Evolutionary conservation across 768 basidiomycete genomes (phyloP).

Genomic region (Suillus paluster): DNA sequence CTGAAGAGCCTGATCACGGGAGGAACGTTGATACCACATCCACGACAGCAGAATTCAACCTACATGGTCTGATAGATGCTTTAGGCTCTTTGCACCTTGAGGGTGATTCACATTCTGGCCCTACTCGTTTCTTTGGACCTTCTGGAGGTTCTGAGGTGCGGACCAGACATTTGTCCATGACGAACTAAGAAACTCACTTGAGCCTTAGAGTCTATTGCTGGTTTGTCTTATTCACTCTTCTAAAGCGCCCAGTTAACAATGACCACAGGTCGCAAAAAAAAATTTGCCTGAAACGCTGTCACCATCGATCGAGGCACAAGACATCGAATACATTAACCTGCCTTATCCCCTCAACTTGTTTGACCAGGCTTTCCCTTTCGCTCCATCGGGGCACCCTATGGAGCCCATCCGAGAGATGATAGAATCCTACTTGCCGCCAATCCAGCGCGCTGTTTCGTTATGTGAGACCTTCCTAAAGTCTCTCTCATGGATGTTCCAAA

Average conservation of each 20-base stretch:
- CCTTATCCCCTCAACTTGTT: constrained; percentile 48
- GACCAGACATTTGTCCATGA: constrained; percentile 3
- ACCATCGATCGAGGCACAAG: constrained; percentile 28
- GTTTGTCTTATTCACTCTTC: constrained; percentile 31
- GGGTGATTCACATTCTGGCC: constrained; percentile 24
- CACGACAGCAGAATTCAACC: constrained; percentile 13
- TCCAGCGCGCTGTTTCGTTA: constrained; percentile 44
- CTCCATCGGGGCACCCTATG: constrained; percentile 40
- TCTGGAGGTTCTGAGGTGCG: constrained; percentile 55
- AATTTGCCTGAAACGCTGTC: constrained; percentile 10
- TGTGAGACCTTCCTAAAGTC: constrained; percentile 54
- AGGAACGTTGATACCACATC: constrained; percentile 15
- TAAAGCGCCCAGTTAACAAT: background rate
- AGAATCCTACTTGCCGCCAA: constrained; percentile 49
- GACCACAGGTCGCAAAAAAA: constrained; percentile 17
- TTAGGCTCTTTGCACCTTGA: constrained; percentile 53
- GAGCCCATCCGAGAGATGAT: constrained; percentile 44
- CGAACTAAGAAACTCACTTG: constrained; percentile 9
- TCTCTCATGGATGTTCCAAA: constrained; percentile 54
- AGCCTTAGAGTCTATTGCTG: constrained; percentile 45
- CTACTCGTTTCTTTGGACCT: constrained; percentile 47
- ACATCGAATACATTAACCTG: constrained; percentile 48
- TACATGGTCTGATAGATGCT: constrained; percentile 35
- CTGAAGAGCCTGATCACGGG: constrained; percentile 36
- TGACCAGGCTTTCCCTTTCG: constrained; percentile 50